A percentile compares a stretch with the other conserved stretches of the same genome.
These are phyloP conservation scores for Phialocephala subalpina DNA, from an alignment of 2,329 filamentous ascomycete genomes.

Conservation along the genomic window DNA sequence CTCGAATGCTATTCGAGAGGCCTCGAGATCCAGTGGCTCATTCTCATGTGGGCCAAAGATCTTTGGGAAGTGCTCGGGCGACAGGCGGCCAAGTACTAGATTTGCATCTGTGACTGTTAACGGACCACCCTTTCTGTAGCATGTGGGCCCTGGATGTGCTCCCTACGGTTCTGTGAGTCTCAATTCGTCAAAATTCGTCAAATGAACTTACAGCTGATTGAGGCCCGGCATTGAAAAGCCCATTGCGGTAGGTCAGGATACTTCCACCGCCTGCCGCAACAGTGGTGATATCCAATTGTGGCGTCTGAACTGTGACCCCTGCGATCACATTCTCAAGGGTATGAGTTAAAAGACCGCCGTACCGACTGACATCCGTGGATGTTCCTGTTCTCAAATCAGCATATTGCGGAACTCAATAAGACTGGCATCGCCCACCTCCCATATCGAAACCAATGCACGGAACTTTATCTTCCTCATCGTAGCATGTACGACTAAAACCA, in stretches of 20 bases:
- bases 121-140: conserved; percentile 88
- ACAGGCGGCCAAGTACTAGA: conserved; percentile 79
- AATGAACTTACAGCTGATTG: conserved; percentile 61
- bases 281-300: conserved; percentile 84
- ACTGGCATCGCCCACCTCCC: conserved; percentile 41
- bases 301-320: conserved; percentile 79
- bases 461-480: conserved; percentile 67
- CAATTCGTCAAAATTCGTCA: conserved; percentile 44
- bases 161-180: conserved; percentile 49
- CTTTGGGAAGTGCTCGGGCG: conserved; percentile 91
- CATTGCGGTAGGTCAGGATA: conserved; percentile 71
- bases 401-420: conserved; percentile 43
- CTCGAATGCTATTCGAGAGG: conserved; percentile 77
- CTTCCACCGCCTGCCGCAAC: conserved; percentile 52
- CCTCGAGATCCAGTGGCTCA: conserved; percentile 76
- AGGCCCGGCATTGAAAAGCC: conserved; percentile 75
- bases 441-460: conserved; percentile 78
- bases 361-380: conserved; percentile 73
- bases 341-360: conserved; percentile 72
- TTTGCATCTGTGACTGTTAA: conserved; percentile 93
- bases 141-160: conserved; percentile 90
- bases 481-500: conserved; percentile 70
- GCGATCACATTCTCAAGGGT: conserved; percentile 82
- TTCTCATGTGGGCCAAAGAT: conserved; percentile 93
- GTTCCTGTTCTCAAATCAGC: conserved; percentile 50